phyloP scores from a whole-genome alignment of 352 stramenopile genomes.

The Phytophthora litchii region DNA sequence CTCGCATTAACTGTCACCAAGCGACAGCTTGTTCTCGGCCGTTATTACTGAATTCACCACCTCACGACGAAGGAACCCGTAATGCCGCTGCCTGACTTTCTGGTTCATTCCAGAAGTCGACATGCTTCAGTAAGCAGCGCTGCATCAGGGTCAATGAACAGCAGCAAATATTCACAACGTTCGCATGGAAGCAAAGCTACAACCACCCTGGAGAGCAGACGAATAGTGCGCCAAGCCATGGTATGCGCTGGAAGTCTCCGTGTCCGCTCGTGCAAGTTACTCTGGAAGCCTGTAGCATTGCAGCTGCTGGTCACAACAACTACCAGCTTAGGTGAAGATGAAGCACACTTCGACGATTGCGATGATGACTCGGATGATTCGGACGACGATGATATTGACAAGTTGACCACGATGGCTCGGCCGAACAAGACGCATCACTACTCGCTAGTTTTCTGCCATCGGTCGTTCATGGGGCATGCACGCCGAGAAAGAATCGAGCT shows the following conservation, averaged over 20 bases:
- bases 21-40: constrained; percentile 5
- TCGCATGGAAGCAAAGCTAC: constrained; percentile 8
- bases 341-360: constrained; percentile 30
- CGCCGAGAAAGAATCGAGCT: constrained; percentile 38
- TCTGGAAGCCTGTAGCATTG: constrained; percentile 39
- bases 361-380: constrained; percentile 32
- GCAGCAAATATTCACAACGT: constrained; percentile 11
- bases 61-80: constrained; percentile 12
- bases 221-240: constrained; percentile 29
- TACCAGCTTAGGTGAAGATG: constrained; percentile 24
- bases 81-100: constrained; percentile 32
- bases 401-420: constrained; percentile 32
- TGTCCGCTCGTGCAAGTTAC: constrained; percentile 39
- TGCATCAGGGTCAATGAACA: constrained; percentile 13
- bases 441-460: constrained; percentile 37
- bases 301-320: constrained; percentile 40
- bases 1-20: constrained; percentile 11
- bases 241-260: constrained; percentile 36
- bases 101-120: constrained; percentile 17
- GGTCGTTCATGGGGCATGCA: constrained; percentile 34
- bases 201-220: constrained; percentile 18
- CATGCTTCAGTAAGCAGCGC: constrained; percentile 9
- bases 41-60: constrained; percentile 36
- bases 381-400: constrained; percentile 28
- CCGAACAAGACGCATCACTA: constrained; percentile 35